Evolutionary conservation across 1,139 yeast genomes (phyloP).

Genomic region (Diutina mesorugosa): DNA sequence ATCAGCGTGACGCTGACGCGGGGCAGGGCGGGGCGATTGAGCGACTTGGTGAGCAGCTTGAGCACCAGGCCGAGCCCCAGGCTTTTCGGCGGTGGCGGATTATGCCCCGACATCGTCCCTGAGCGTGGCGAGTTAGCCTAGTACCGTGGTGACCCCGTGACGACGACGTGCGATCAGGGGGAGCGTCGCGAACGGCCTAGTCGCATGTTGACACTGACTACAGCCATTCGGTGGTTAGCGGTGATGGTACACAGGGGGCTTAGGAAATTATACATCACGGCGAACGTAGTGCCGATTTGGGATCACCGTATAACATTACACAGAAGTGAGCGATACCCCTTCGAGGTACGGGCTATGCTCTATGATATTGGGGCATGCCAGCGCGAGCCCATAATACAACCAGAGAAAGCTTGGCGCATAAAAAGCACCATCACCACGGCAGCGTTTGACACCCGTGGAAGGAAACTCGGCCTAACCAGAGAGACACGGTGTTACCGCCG

Average conservation of each 20-base stretch:
- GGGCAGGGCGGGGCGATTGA: conserved; percentile 21
- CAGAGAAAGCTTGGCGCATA: not conserved
- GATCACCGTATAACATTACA: too few species aligned
- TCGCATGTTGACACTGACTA: too few species aligned
- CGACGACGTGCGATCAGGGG: not conserved
- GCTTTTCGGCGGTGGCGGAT: not conserved
- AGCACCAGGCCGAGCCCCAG: conserved; percentile 34
- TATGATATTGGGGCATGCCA: too few species aligned
- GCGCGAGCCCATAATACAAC: too few species aligned
- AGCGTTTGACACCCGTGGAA: not conserved
- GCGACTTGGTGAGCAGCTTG: conserved; percentile 41
- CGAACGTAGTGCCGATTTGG: too few species aligned
- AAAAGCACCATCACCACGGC: not conserved
- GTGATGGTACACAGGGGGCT: too few species aligned
- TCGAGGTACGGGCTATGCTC: too few species aligned
- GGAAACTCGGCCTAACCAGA: not conserved
- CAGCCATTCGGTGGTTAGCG: too few species aligned
- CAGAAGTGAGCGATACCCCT: too few species aligned
- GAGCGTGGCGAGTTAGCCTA: not conserved
- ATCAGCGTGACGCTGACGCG: conserved; percentile 26
- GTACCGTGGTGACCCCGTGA: not conserved
- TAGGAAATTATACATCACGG: too few species aligned
- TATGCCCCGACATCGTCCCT: not conserved
- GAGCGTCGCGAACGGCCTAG: not conserved
- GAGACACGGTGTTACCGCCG: not conserved